Evolutionary conservation across 2,329 filamentous ascomycete genomes (phyloP).

Genomic region (Leptoxyphium fumago): DNA sequence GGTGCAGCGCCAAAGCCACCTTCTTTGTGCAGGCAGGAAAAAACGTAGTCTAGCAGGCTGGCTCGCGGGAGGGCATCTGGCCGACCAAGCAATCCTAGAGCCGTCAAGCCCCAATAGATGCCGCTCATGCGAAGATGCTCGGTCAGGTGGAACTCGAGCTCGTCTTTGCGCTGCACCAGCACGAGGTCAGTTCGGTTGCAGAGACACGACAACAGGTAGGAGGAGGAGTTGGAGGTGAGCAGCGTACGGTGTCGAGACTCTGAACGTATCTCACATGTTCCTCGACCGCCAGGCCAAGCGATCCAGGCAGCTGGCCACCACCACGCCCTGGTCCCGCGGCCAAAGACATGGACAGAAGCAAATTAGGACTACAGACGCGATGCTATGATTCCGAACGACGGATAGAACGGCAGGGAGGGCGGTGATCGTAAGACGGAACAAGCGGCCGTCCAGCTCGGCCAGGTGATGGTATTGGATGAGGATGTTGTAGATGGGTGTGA

Average conservation of each 20-base stretch:
- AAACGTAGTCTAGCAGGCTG: constrained; percentile 79
- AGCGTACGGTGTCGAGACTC: constrained; percentile 66
- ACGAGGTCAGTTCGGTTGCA: constrained; percentile 20
- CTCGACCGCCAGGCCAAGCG: constrained; percentile 39
- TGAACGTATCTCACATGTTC: constrained; percentile 88
- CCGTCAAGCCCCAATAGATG: constrained; percentile 88
- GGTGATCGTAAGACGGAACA: no score
- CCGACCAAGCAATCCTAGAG: constrained; percentile 68
- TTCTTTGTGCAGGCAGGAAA: constrained; percentile 77
- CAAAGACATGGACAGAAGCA: constrained; percentile 38
- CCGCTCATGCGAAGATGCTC: constrained; percentile 92
- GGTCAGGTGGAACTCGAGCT: constrained; percentile 95
- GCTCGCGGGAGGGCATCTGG: constrained; percentile 69
- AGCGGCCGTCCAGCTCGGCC: no score
- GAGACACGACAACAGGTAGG: constrained; percentile 1
- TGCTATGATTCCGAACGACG: no score
- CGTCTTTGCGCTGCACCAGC: constrained; percentile 58
- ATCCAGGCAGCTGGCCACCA: constrained; percentile 27
- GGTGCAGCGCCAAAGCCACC: constrained; percentile 92
- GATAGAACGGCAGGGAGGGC: no score
- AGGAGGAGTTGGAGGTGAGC: constrained; percentile 3
- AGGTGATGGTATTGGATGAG: no score
- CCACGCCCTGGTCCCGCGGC: constrained; percentile 45
- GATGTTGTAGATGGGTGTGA: no score
- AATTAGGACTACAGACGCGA: no score